These are phyloP conservation scores for Aureobasidium pullulans DNA, from an alignment of 2,329 filamentous ascomycete genomes.

Conservation along the genomic window DNA sequence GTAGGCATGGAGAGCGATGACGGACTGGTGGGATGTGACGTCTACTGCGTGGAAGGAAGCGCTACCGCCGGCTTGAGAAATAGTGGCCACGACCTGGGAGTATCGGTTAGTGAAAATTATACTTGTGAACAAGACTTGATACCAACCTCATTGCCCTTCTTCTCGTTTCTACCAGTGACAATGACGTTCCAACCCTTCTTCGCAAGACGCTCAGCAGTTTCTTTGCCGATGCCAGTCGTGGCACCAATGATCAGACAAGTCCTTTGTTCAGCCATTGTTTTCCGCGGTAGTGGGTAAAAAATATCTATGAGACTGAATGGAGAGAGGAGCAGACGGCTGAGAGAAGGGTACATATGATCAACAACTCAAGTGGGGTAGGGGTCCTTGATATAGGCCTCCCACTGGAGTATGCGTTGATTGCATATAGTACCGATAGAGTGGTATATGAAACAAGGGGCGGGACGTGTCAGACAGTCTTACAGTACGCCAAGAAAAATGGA, in stretches of 20 bases:
- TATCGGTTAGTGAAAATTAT: neutral
- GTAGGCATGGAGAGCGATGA: neutral
- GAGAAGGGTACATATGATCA: neutral
- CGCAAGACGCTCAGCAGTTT: neutral
- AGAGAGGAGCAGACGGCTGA: neutral
- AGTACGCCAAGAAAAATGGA: neutral
- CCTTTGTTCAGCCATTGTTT: neutral
- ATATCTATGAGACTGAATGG: no score
- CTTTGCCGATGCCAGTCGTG: neutral
- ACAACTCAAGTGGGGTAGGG: neutral
- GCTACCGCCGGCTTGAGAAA: neutral
- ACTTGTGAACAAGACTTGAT: no score
- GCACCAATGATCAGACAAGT: neutral
- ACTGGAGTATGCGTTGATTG: neutral
- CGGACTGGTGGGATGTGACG: neutral
- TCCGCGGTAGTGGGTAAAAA: neutral
- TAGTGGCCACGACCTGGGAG: neutral
- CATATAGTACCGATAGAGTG: neutral
- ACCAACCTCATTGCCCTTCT: neutral
- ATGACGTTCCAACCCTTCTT: neutral
- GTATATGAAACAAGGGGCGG: neutral
- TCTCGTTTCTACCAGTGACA: neutral
- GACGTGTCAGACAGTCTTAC: neutral
- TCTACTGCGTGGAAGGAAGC: neutral
- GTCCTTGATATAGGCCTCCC: neutral